A percentile compares a stretch with the other conserved stretches of the same genome.
Conservation (phyloP, 345 rosid genomes). For the Aegle marmelos region DNA sequence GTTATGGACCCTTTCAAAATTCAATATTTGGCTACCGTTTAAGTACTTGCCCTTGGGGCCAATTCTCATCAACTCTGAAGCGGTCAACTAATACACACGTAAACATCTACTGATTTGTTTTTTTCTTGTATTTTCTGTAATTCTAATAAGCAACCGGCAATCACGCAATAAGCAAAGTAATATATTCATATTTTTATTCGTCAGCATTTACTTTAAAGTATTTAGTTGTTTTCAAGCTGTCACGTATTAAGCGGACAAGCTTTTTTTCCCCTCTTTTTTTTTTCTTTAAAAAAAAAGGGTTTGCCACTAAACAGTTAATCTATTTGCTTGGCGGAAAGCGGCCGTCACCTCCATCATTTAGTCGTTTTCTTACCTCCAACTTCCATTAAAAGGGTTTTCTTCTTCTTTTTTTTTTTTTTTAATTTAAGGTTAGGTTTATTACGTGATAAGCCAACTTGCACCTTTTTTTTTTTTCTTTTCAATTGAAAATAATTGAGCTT, state of each 20-base stretch:
- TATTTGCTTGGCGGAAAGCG: slow-evolving; percentile 15
- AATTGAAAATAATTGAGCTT: background rate
- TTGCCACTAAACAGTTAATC: background rate
- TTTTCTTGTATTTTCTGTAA: background rate
- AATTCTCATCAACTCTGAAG: background rate
- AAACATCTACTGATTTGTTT: background rate
- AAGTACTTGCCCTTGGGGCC: background rate
- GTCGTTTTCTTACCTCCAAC: background rate
- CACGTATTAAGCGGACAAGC: background rate
- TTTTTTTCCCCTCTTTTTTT: no score
- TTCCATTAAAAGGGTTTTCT: background rate
- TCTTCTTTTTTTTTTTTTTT: no score
- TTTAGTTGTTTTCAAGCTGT: slow-evolving; percentile 1
- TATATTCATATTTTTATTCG: no score
- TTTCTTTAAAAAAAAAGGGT: no score
- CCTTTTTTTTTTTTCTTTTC: background rate
- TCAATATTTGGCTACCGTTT: no score
- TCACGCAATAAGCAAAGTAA: slow-evolving; percentile 4
- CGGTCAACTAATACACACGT: background rate
- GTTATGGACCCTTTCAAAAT: no score
- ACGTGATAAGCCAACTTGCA: background rate
- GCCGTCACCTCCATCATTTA: background rate
- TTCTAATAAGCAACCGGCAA: slow-evolving; percentile 4
- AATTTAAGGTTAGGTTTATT: background rate
- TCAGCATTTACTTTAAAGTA: no score